Evolutionary conservation across 495 filamentous ascomycete species (phyloP).

Genomic region (Tuber magnatum): DNA sequence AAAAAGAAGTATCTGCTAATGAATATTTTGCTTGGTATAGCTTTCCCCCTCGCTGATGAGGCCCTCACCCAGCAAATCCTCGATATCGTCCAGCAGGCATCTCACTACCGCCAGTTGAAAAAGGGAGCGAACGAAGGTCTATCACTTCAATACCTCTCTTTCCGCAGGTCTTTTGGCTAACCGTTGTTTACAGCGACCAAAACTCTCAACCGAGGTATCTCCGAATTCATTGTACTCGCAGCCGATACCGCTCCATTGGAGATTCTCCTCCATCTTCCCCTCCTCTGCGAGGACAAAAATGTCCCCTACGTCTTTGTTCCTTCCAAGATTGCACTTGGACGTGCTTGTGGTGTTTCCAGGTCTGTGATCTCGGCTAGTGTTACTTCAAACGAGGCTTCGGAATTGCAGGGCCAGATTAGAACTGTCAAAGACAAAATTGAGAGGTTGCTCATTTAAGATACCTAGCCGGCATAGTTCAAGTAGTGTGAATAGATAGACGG

Average conservation of each 20-base stretch:
- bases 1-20: slow-evolving; percentile 18
- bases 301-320: slow-evolving; percentile 67
- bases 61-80: slow-evolving; percentile 71
- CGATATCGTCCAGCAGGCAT: slow-evolving; percentile 79
- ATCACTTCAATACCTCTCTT: slow-evolving; percentile 6
- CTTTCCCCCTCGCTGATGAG: slow-evolving; percentile 85
- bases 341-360: slow-evolving; percentile 75
- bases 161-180: slow-evolving; percentile 25
- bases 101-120: slow-evolving; percentile 79
- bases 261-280: slow-evolving; percentile 85
- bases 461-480: neutral
- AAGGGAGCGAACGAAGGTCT: slow-evolving; percentile 63
- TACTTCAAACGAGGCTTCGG: slow-evolving; percentile 87
- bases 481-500: neutral
- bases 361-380: slow-evolving; percentile 82
- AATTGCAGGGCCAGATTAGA: slow-evolving; percentile 77
- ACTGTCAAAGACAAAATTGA: slow-evolving; percentile 91
- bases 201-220: slow-evolving; percentile 79
- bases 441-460: slow-evolving; percentile 79
- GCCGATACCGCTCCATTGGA: slow-evolving; percentile 80
- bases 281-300: slow-evolving; percentile 79
- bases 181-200: slow-evolving; percentile 55
- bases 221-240: slow-evolving; percentile 80
- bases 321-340: slow-evolving; percentile 63
- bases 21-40: slow-evolving; percentile 43